Conservation (phyloP, 2,329 filamentous ascomycete species). For the Fusarium neocosmosporiellum region DNA sequence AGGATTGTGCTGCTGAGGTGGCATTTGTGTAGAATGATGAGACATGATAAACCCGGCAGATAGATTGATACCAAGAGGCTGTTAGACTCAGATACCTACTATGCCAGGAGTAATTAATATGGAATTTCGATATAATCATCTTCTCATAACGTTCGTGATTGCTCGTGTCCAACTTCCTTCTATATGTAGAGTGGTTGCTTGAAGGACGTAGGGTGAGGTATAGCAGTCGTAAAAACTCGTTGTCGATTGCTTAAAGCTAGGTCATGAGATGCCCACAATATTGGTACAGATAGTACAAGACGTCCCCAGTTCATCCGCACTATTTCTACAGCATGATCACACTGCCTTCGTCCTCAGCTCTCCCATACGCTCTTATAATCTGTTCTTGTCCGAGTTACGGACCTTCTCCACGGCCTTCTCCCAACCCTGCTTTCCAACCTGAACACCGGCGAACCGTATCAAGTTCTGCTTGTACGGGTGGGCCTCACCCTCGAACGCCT, state of each 20-base stretch:
- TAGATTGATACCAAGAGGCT: slow-evolving; percentile 35
- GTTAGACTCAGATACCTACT: slow-evolving; percentile 10
- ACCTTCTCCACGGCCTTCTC: slow-evolving; percentile 62
- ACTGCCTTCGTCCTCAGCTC: neutral
- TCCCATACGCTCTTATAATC: slow-evolving; percentile 56
- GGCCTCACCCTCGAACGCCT: slow-evolving; percentile 92
- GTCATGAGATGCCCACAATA: slow-evolving; percentile 45
- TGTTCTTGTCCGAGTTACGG: slow-evolving; percentile 60
- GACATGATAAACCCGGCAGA: slow-evolving; percentile 27
- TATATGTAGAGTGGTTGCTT: too few species aligned
- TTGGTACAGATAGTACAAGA: slow-evolving; percentile 49
- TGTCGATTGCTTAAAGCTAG: slow-evolving; percentile 42
- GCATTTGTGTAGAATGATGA: slow-evolving; percentile 28
- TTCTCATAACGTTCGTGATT: neutral
- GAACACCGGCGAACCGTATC: slow-evolving; percentile 74
- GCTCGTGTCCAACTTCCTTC: neutral
- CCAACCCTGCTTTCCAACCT: slow-evolving; percentile 66
- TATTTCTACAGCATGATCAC: slow-evolving; percentile 27
- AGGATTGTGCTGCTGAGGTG: slow-evolving; percentile 10
- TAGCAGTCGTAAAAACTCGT: slow-evolving; percentile 15
- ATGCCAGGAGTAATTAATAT: slow-evolving; percentile 7
- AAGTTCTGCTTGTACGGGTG: slow-evolving; percentile 95
- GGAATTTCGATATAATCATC: neutral
- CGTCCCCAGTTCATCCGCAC: slow-evolving; percentile 33
- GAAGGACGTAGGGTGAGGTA: neutral